Base-by-base conservation (phyloP, 371 early-diverging fungal species). In the Batkoa obscura region DNA sequence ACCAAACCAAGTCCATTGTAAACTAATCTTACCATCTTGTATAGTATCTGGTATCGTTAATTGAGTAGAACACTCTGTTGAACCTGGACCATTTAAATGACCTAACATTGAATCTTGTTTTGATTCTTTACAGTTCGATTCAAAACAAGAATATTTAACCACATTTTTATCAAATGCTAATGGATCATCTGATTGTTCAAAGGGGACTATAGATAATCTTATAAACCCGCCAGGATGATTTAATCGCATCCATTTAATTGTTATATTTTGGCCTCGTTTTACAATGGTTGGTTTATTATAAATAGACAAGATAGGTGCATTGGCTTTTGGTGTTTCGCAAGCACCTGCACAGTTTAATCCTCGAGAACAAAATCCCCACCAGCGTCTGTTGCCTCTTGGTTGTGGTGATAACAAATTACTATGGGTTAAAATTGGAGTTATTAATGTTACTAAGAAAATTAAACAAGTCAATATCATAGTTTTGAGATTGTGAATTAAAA, bases 151-250 rank as follows among this genome's bases (percentile, higher is more conserved):
- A 60, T 70, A 76, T 45, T 77, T 71, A 55, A 67, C 58, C 0
- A 66, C 62, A 33, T 69, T 67, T 37, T 64, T 56, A 58, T 79
- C 70, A 58, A 79, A 77, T 3, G 68, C 69, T 1, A 58, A 38
- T 69, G 69, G 67, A 55, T 64, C 62, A 55, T 79, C 73, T 3
- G 76, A 74, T 30, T 69, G 57, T 52, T 68, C 64, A 62, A 73
- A 72, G 13, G 73, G 72, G 4, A 72, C 73, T 63, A 79, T 68
- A 9, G 73, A 63, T 35, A 76, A 61, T 13, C 78, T 69, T 36
- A 79, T 73, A 57, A 79, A 79, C 2, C 79, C 79, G 0, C 74
- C 79, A 0, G 79, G 75, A 50, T 79, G 79, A 62, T 79, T 79
- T 56, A 68, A 64, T 4, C 79, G 65, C 17, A 62, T 55, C 79